Evolutionary conservation across 2,329 filamentous ascomycete genomes (phyloP).

Genomic region (Aspergillus tubingensis): DNA sequence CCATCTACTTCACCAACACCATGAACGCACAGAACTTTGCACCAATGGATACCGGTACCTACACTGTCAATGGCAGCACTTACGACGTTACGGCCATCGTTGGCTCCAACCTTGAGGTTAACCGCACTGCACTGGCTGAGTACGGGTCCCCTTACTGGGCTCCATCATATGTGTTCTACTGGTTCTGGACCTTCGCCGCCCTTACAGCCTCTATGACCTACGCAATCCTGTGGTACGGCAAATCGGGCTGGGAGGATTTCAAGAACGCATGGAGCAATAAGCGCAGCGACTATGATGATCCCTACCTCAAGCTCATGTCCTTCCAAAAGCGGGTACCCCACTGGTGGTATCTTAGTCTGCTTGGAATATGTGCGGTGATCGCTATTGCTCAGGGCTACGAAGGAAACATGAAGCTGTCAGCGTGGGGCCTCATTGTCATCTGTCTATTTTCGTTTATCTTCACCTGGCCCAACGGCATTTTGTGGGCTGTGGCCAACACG

Average conservation of each 20-base stretch:
- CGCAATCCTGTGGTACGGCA: background rate
- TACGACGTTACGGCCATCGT: background rate
- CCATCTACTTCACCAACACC: background rate
- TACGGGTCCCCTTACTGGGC: background rate
- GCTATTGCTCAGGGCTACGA: background rate
- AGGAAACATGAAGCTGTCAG: background rate
- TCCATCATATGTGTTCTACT: background rate
- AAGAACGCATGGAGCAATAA: background rate
- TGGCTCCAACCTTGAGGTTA: background rate
- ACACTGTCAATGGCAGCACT: background rate
- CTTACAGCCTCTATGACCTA: background rate
- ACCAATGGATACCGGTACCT: background rate
- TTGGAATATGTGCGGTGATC: background rate
- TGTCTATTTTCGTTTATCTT: background rate
- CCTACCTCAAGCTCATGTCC: background rate
- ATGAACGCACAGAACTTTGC: background rate
- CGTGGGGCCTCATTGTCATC: background rate
- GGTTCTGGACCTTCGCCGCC: background rate
- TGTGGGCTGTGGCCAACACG: background rate
- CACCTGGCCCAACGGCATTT: background rate
- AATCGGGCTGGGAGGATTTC: background rate
- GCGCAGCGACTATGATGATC: background rate
- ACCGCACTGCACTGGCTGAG: background rate
- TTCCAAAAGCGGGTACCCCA: background rate
- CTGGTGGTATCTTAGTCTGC: background rate